A percentile compares a stretch with the other conserved stretches of the same genome.
Conservation (phyloP, 2,329 filamentous ascomycete species). For the Sporothrix phasma region DNA sequence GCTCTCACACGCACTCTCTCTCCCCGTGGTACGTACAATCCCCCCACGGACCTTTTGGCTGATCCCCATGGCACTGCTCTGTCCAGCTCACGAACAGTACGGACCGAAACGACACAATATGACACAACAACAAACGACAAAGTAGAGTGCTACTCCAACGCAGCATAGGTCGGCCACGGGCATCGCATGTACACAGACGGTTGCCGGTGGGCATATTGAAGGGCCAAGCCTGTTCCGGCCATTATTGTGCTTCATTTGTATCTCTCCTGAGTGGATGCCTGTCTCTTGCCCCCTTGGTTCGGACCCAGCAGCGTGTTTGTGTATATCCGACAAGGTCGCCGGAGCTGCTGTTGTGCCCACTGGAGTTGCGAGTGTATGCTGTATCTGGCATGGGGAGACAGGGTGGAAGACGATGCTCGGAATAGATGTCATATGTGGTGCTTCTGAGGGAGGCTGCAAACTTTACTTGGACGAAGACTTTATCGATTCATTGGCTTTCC, state of each 20-base stretch:
- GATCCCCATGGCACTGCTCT: neutral
- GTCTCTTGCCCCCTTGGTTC: neutral
- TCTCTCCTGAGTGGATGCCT: too few relatives aligned
- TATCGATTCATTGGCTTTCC: too few relatives aligned
- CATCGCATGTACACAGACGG: neutral
- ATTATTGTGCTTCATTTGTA: neutral
- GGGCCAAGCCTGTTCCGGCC: neutral
- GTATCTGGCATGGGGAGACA: neutral
- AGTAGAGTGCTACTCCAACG: neutral
- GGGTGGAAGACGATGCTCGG: neutral
- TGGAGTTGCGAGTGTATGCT: neutral
- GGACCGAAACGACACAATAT: neutral
- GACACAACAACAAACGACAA: neutral
- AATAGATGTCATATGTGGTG: too few relatives aligned
- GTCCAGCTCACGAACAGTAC: neutral
- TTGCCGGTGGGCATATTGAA: neutral
- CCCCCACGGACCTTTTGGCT: too few relatives aligned
- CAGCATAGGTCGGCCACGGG: neutral
- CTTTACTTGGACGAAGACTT: neutral
- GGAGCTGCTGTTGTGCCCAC: neutral
- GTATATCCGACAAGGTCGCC: constrained; percentile 1
- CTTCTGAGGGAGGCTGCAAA: neutral
- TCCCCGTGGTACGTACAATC: too few relatives aligned
- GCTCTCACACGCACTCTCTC: too few relatives aligned
- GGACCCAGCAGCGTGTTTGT: neutral